Base-by-base conservation (phyloP, 176 grass and related monocot genomes). In the Ampelocalamus luodianensis region DNA sequence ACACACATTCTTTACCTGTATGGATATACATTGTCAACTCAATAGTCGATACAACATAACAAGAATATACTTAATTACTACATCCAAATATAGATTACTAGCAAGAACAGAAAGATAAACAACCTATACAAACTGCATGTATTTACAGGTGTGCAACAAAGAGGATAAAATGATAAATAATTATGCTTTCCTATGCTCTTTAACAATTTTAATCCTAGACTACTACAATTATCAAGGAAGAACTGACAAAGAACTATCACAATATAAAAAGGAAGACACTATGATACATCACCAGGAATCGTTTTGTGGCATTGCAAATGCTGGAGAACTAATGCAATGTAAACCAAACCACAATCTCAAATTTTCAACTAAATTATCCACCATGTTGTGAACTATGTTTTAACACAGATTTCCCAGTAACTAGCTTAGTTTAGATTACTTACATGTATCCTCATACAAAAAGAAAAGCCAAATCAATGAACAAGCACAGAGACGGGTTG, bases 11-110 rank as follows among this genome's bases (percentile, higher is more conserved):
- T 4, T 40, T 53, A 46, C 18, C 40, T 45, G 68, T 67, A 65
- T 49, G 65, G 67, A 72, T 81, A 75, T 48, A 67, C 11, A 12
- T 65, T 77, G 44, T 71, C 37, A 81, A 68, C 69, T 78, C 1
- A 65, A 53, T 43, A 38, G 72, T 65, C 1, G 8, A 76, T 55
- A 75, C 24, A 77, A 43, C 80, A 63, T 3, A 70, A 40, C 17
- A 76, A 11, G 64, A 68, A 48, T n/a, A 65, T 37, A 72, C 10
- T 11, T 6, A 14, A 49, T 63, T 18, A 44, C 20, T 36, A 71
- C 27, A 78, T 62, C 20, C 24, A 49, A 71, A 68, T 38, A 29
- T 34, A 85, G n/a, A 61, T 78, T 38, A 85, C 18, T 60, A 61
- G 42, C 46, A 71, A 49, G 4, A 71, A 49, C 9, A 27, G 10